Base-by-base conservation (phyloP, 768 basidiomycete species). In the Trametes coccinea region DNA sequence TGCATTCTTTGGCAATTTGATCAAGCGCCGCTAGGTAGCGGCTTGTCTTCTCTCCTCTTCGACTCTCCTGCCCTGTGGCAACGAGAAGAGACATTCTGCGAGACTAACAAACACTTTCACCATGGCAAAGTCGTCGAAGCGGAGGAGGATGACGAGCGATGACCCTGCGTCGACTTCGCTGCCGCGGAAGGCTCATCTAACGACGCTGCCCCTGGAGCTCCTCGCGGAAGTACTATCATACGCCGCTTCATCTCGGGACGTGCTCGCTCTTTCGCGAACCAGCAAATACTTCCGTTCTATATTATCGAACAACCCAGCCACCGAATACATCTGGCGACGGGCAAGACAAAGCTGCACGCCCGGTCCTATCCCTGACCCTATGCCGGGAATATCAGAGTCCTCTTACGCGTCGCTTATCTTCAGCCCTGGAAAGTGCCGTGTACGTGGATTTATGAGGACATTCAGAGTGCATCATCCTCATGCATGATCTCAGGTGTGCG, bases 371-470 rank as follows among this genome's bases (percentile, higher is more conserved):
- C 84, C 82, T 0, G 76, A 78, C 5, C 82, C 80, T 2, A 73
- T 58, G 16, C 74, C 67, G 13, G 74, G 67, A 0, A 82, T 82
- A 69, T 80, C 77, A 4, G 89, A 91, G 66, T 67, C 83, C 0
- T 75, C 81, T 0, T 88, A 85, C 69, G 86, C 84, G n/a, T 82
- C 87, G 0, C 82, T 89, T 56, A 61, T 90, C 27, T 90, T 87
- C 59, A 83, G 84, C 64, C 71, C 71, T 0, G 86, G 87, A 0
- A 16, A 61, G 2, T 91, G 89, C 64, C 80, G 81, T 69, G 85
- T 88, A 59, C 45, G 77, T 43, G 13, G 14, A 43, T 14, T n/a
- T 37, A 37, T 37, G 34, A 6, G 34, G 34, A 37, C 8, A 39
- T 39, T 39, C 13, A 13, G 13, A 39, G 39, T 13, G 13, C 13